Conservation (phyloP, 2,329 filamentous ascomycete genomes). For the Paraconiothyrium brasiliense region DNA sequence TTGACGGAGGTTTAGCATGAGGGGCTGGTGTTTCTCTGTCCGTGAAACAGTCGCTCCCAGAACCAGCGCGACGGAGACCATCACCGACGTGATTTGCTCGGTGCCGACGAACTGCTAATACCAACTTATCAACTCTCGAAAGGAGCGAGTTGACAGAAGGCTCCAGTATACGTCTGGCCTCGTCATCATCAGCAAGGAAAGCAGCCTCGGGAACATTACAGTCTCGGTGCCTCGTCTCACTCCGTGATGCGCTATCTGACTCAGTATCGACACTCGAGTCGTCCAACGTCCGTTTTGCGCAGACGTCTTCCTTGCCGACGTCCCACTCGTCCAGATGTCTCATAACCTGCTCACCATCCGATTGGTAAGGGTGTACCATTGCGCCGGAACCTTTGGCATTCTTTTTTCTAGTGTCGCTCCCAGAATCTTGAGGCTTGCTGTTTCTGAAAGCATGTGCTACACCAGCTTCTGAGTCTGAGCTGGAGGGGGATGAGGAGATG, state of each 20-base stretch:
- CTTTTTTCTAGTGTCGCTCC: background rate
- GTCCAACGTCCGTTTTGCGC: background rate
- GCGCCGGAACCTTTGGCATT: background rate
- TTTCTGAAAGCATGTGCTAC: background rate
- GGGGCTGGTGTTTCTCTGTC: constrained; percentile 34
- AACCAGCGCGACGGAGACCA: constrained; percentile 36
- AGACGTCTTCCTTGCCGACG: background rate
- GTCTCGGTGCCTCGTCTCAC: constrained; percentile 14
- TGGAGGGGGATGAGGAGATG: background rate
- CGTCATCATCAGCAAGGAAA: constrained; percentile 75
- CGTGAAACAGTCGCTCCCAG: constrained; percentile 40
- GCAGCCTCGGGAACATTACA: constrained; percentile 54
- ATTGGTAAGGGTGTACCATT: background rate
- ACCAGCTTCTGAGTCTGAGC: constrained; percentile 9
- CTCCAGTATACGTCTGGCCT: constrained; percentile 69
- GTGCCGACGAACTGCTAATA: constrained; percentile 75
- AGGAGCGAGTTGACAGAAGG: constrained; percentile 78
- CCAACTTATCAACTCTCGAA: constrained; percentile 72
- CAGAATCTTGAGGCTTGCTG: background rate
- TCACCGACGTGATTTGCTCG: constrained; percentile 61
- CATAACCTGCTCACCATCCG: background rate
- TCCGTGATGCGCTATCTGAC: background rate
- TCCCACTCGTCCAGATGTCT: background rate
- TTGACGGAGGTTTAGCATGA: constrained; percentile 26
- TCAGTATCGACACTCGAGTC: background rate